Evolutionary conservation across 1,139 yeast genomes (phyloP), one percentile per base, ranked within the genome.

Genomic region (Hyphopichia khmerensis): DNA sequence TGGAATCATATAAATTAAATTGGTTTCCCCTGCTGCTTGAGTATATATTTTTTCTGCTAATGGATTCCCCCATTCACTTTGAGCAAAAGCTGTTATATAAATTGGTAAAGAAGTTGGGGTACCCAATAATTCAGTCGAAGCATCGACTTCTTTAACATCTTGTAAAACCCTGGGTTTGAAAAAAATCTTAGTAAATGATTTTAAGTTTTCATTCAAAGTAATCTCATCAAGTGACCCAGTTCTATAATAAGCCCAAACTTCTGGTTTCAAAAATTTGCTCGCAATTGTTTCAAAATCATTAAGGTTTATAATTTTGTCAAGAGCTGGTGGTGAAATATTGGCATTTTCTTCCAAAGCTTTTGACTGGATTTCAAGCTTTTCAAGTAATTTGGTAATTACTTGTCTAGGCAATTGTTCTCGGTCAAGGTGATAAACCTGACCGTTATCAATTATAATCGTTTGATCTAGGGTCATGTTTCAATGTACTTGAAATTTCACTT

Each of bases 181-280:
- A 67, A 84, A 87, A 40, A 87, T 75, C 43, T 93, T 72, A 53
- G 84, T 90, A 64, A 76, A 87, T 1, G 95, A 89, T 45, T 80
- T 71, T 56, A 85, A 93, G 65, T 87, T 87, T 57, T 87, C 95
- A 48, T 95, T 75, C 61, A 84, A 60, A 1, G 93, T 73, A 50
- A 87, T 77, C 64, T 87, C 96, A 60, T 87, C 95, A 57, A 87
- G 95, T 9, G 90, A 75, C 13, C 89, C 96, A 34, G 88, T 80
- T 2, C 89, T 80, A 59, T 85, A 87, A 62, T 87, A 87, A 7
- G 87, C 87, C 87, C 93, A 84, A 0, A 88, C 91, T 9, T 65
- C 86, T 64, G 38, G 84, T 80, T 47, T 15, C 4, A 37, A 16
- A 8, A 31, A 15, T 15, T 77, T 74, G 38, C 84, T 72, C 1